Evolutionary conservation across 2,329 filamentous ascomycete species (phyloP).

Genomic region (Bipolaris gigantea): DNA sequence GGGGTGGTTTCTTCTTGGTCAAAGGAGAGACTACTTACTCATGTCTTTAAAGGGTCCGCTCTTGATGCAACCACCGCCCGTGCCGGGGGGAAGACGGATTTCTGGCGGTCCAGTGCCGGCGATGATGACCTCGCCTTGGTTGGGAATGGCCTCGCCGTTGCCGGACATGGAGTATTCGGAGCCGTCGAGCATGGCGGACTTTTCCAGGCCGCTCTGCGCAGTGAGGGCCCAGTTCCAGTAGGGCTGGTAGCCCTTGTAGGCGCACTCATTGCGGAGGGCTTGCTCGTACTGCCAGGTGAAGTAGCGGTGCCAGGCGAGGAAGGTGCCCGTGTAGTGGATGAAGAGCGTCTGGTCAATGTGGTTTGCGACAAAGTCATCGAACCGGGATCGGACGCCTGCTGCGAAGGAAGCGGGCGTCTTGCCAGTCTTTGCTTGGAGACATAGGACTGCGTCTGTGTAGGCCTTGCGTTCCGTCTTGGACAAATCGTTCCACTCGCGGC

Average conservation of each 20-base stretch:
- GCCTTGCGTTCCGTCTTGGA: conserved; percentile 34
- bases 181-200: conserved; percentile 59
- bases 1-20: background rate
- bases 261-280: conserved; percentile 48
- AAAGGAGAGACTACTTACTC: conserved; percentile 1
- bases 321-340: conserved; percentile 42
- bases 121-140: conserved; percentile 32
- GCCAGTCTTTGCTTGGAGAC: conserved; percentile 33
- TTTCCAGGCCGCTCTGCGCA: conserved; percentile 47
- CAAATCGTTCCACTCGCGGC: conserved; percentile 34
- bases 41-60: conserved; percentile 55
- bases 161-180: conserved; percentile 51
- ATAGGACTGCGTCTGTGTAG: conserved; percentile 44
- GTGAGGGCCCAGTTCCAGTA: conserved; percentile 60
- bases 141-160: conserved; percentile 47
- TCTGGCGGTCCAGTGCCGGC: conserved; percentile 21
- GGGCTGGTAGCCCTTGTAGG: conserved; percentile 46
- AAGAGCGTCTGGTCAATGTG: conserved; percentile 41
- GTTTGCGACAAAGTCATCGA: conserved; percentile 45
- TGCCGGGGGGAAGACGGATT: conserved; percentile 51
- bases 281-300: conserved; percentile 47
- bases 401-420: conserved; percentile 32
- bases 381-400: conserved; percentile 38
- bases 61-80: conserved; percentile 58
- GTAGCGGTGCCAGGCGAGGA: conserved; percentile 46